Evolutionary conservation across 2,329 filamentous ascomycete species (phyloP), one percentile per base, ranked within the genome.

Genomic region (Neoscytalidium dimidiatum): DNA sequence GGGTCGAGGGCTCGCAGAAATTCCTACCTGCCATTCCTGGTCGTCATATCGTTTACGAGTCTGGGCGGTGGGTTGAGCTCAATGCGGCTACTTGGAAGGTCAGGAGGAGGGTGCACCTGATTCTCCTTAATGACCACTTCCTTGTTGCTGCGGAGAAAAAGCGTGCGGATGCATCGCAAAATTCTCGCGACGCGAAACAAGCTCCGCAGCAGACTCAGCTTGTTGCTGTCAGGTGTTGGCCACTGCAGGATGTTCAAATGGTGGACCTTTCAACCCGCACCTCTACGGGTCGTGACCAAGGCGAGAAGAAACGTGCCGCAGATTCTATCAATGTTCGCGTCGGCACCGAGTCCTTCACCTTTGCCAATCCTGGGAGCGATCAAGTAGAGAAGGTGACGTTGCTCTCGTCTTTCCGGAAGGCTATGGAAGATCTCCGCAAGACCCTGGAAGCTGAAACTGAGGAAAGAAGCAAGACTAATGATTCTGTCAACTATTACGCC

Each of bases 71-170:
- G 95, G 91, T 98, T 66, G 94, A 99, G 80, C 83, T 99, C 67
- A 96, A 99, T 78, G 96, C 95, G 68, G 95, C 95, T 11, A 99
- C 95, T 0, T 98, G 96, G 88, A 97, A 97, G 78, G 92, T 94
- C 3, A 85, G 91, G 68, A 85, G 95, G 46, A 89, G 93, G 29
- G 94, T 98, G 77, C 92, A 96, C 74, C 88, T 99, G 66, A 94
- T 98, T 66, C 79, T 99, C 65, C 84, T 99, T 2, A 99, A 98
- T 74, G 95, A 99, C 73, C 94, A 99, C 77, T 82, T 99, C 1
- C 85, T 99, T 23, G 86, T 99, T 57, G 95, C 95, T 3, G 92
- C 92, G 26, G 97, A 97, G 81, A 97, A 97, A 82, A 92, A 94
- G 72, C 92, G 94, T 71, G 83, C 89, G 2, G 94, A 97, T 68